A percentile compares a stretch with the other conserved stretches of the same genome.
Evolutionary conservation across 495 filamentous ascomycete species (phyloP).

Genomic region (Rostrohypoxylon terebratum): DNA sequence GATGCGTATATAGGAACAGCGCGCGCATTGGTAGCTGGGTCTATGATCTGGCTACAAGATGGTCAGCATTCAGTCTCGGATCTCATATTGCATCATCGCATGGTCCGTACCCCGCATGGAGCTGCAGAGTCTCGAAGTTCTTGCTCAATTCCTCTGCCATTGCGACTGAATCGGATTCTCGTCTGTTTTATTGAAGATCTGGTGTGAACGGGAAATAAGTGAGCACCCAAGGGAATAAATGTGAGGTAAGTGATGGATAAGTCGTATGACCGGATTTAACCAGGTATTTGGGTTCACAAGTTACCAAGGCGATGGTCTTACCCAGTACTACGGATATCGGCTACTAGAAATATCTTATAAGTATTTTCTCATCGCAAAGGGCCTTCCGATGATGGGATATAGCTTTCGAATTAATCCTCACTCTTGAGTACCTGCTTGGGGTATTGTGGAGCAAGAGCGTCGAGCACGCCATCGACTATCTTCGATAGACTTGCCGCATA

Average conservation of each 20-base stretch:
- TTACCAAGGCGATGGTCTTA: conserved; percentile 5
- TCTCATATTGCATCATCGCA: conserved; percentile 15
- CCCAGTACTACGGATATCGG: conserved; percentile 8
- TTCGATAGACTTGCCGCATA: conserved; percentile 21
- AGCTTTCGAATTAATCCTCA: conserved; percentile 21
- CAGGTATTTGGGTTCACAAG: conserved; percentile 7
- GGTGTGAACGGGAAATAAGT: conserved; percentile 17
- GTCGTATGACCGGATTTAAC: conserved; percentile 21
- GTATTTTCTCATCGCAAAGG: conserved; percentile 11
- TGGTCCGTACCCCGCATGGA: conserved; percentile 88
- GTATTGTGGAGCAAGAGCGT: conserved; percentile 33
- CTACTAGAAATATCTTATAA: conserved; percentile 26
- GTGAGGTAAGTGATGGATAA: not conserved
- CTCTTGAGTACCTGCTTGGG: conserved; percentile 15
- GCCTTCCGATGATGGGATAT: conserved; percentile 22
- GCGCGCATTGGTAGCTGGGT: conserved; percentile 86
- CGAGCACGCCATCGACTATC: conserved; percentile 44
- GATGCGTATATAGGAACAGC: conserved; percentile 98
- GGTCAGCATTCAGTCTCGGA: conserved; percentile 22
- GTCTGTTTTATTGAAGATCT: not conserved
- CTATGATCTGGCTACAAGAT: conserved; percentile 76
- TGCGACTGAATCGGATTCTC: conserved; percentile 4
- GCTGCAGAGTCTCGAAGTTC: conserved; percentile 93
- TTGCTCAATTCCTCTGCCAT: conserved; percentile 56
- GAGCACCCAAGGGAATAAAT: not conserved